Evolutionary conservation across 2,329 filamentous ascomycete species (phyloP).

Genomic region (Hymenoscyphus occultus): DNA sequence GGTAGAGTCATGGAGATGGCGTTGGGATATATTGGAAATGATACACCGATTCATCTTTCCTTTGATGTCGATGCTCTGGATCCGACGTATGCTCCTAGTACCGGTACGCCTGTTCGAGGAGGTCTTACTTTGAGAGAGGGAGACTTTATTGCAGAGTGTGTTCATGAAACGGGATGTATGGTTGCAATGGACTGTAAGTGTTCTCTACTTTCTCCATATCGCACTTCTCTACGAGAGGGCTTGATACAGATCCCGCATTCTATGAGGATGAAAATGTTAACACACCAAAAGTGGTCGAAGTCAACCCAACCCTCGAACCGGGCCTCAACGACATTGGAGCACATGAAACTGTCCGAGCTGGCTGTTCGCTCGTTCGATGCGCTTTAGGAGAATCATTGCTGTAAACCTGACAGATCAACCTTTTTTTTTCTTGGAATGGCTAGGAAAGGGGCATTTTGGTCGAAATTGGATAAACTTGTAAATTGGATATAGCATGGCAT

Average conservation of each 20-base stretch:
- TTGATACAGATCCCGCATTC: neutral
- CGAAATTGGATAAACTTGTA: neutral
- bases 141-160: constrained; percentile 90
- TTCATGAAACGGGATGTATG: constrained; percentile 75
- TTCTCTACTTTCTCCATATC: neutral
- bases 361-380: constrained; percentile 86
- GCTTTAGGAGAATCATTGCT: constrained; percentile 88
- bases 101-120: constrained; percentile 89
- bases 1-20: constrained; percentile 97
- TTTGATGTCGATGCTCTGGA: constrained; percentile 97
- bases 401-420: constrained; percentile 40
- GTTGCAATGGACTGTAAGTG: constrained; percentile 63
- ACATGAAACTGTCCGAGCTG: constrained; percentile 82
- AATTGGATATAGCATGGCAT: neutral
- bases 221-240: neutral
- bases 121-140: constrained; percentile 92
- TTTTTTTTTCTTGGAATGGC: constrained; percentile 4
- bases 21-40: constrained; percentile 88
- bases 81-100: constrained; percentile 93
- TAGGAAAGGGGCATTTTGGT: neutral
- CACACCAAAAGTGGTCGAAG: constrained; percentile 58
- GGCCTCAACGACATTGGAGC: constrained; percentile 59
- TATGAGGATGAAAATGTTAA: neutral
- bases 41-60: constrained; percentile 94
- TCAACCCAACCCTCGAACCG: constrained; percentile 69